These are phyloP conservation scores for Camellia oleifera DNA, from an alignment of 179 eudicot genomes.

Conservation along the genomic window DNA sequence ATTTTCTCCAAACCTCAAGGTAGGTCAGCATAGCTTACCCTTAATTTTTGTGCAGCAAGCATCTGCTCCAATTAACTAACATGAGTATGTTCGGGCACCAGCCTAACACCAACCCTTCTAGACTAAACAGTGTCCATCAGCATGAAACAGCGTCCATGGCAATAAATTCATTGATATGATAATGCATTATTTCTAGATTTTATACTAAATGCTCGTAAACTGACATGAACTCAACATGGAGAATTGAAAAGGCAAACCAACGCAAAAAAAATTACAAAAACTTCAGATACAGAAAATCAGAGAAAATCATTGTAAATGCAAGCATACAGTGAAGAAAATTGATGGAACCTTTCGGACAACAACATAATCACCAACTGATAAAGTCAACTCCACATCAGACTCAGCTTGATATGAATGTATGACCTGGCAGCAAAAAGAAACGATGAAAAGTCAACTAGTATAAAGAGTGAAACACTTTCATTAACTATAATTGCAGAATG, in stretches of 20 bases:
- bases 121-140: neutral
- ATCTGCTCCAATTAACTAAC: neutral
- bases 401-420: constrained; percentile 79
- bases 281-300: neutral
- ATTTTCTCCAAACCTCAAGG: too few species aligned
- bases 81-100: neutral
- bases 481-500: neutral
- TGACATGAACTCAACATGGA: neutral
- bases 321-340: neutral
- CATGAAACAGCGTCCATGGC: neutral
- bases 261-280: neutral
- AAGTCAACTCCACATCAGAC: constrained; percentile 72
- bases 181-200: neutral
- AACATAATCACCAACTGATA: constrained; percentile 81
- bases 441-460: neutral
- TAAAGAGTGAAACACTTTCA: neutral
- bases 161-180: neutral
- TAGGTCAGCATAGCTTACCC: too few species aligned
- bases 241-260: neutral
- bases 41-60: neutral
- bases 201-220: neutral
- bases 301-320: neutral
- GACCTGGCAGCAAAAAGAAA: constrained; percentile 46
- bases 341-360: constrained; percentile 80
- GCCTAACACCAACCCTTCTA: neutral